phyloP scores from a whole-genome alignment of 1,139 yeast species.

The Geotrichum klebahnii region DNA sequence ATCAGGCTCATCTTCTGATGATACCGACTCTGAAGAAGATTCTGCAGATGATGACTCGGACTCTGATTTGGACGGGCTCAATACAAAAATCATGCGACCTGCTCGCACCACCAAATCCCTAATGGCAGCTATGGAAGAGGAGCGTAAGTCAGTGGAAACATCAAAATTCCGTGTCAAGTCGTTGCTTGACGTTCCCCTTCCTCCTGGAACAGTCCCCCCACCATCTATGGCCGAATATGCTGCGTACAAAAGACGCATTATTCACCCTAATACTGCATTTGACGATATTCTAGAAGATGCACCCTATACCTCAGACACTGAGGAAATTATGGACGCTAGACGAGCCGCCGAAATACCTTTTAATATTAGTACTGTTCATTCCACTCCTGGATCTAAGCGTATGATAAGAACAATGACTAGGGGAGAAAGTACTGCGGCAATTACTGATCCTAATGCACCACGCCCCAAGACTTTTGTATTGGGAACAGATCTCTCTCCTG shows the following conservation, averaged over 20 bases:
- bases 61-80: constrained; percentile 22
- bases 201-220: constrained; percentile 42
- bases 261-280: constrained; percentile 42
- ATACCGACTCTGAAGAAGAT: constrained; percentile 59
- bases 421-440: constrained; percentile 56
- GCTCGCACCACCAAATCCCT: constrained; percentile 45
- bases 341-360: constrained; percentile 60
- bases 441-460: constrained; percentile 45
- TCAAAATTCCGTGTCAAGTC: constrained; percentile 39
- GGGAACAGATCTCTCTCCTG: constrained; percentile 81
- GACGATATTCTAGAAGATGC: constrained; percentile 37
- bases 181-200: constrained; percentile 39
- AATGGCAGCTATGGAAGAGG: constrained; percentile 35
- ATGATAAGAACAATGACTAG: constrained; percentile 66
- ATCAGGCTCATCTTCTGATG: constrained; percentile 33
- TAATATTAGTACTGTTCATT: constrained; percentile 57
- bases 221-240: constrained; percentile 52
- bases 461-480: constrained; percentile 67
- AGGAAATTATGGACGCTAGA: constrained; percentile 62
- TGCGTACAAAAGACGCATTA: constrained; percentile 44
- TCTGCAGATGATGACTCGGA: constrained; percentile 43
- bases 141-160: constrained; percentile 29
- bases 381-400: constrained; percentile 49
- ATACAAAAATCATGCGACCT: constrained; percentile 21
- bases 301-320: constrained; percentile 70